Percentiles rank a stretch among this genome's conserved stretches.
Evolutionary conservation across 2,329 filamentous ascomycete species (phyloP).

Genomic region (Fonsecaea multimorphosa): DNA sequence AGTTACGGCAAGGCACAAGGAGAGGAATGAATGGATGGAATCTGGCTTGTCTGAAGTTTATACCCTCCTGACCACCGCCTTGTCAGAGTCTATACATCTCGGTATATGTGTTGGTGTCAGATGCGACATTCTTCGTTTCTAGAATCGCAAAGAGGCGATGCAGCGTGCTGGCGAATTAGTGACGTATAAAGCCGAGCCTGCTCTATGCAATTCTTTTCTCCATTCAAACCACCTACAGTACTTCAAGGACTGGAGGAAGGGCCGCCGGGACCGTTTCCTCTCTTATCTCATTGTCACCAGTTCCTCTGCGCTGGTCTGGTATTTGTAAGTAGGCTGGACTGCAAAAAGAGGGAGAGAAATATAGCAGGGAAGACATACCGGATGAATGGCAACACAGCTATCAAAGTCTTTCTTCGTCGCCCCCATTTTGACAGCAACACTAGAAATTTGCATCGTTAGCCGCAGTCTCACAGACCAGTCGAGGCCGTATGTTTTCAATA

Average conservation of each 20-base stretch:
- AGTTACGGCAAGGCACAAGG: background rate
- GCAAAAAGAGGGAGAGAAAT: background rate
- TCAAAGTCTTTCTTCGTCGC: constrained; percentile 80
- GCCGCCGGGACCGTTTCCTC: background rate
- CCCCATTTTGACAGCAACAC: constrained; percentile 75
- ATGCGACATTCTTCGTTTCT: background rate
- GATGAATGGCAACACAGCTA: constrained; percentile 76
- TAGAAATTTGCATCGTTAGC: background rate
- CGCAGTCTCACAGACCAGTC: background rate
- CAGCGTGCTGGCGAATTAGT: background rate
- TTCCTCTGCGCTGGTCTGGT: constrained; percentile 72
- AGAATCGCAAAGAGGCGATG: background rate
- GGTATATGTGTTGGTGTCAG: background rate
- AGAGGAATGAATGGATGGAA: background rate
- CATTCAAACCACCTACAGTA: background rate
- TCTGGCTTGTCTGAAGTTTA: background rate
- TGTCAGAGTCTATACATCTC: background rate
- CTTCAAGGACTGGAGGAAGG: background rate
- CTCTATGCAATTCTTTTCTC: background rate
- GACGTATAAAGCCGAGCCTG: background rate
- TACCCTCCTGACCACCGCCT: background rate
- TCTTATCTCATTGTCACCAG: constrained; percentile 50
- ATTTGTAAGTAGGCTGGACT: constrained; percentile 16
- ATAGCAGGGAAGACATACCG: constrained; percentile 42
- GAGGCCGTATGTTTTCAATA: constrained; percentile 40